Evolutionary conservation across 2,329 filamentous ascomycete genomes (phyloP), one percentile per base, ranked within the genome.

Genomic region (Penicillium brasilianum): DNA sequence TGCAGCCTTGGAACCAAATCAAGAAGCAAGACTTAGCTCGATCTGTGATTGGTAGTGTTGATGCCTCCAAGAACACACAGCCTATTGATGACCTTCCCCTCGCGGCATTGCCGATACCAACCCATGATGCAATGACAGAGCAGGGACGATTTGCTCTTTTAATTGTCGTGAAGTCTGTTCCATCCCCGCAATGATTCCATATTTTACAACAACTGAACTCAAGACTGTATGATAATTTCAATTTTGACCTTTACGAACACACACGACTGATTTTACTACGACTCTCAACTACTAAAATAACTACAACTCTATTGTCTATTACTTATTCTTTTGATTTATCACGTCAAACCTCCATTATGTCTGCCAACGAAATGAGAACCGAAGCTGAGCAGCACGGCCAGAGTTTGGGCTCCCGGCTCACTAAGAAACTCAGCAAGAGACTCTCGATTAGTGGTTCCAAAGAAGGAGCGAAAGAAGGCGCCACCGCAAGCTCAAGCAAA

Each of bases 51-150:
- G 32, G 53, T 52, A 11, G 44, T 54, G 34, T 58, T 43, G 39
- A 16, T 37, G 32, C 25, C 32, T 50, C 48, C 46, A 58, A 46
- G 51, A 55, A 28, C 16, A 51, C 9, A 18, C 43, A 22, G 49
- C 55, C 54, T 55, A 54, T 55, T 54, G 37, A 50, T 54, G 18
- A 56, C 30, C 18, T 16, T 37, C 16, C 18, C 41, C 13, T 37
- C 14, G 60, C 55, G 57, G 62, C 13, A 59, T 37, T 13, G n/a
- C 62, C 50, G 54, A 68, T 25, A 5, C 50, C 10, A 57, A 7
- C 52, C 49, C 53, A 69, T 70, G 68, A 70, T 70, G 68, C 66
- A 69, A 70, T 62, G 32, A 41, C 25, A 16, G 44, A 50, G 28
- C 36, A 39, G 25, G 11, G 32, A 25, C 18, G 25, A 32, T 36